Evolutionary conservation across 805 yeast genomes (phyloP).

Genomic region (Yarrowia yakushimensis): DNA sequence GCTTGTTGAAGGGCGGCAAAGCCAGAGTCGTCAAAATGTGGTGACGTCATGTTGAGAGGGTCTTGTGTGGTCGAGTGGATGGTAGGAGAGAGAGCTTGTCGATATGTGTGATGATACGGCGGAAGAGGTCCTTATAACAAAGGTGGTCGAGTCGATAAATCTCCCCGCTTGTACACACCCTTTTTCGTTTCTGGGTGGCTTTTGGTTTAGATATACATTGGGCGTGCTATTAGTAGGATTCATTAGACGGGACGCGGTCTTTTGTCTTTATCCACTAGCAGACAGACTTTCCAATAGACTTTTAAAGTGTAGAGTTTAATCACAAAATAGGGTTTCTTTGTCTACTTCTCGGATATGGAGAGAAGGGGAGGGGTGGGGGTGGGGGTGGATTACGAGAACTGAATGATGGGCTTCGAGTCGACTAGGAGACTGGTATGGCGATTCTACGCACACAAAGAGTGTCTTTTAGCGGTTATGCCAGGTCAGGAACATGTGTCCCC

Average conservation of each 20-base stretch:
- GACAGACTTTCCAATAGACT: too few relatives aligned
- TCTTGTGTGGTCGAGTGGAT: too few relatives aligned
- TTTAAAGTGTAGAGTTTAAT: neutral
- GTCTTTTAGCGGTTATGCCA: too few relatives aligned
- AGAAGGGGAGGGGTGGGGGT: too few relatives aligned
- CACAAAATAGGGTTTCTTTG: neutral
- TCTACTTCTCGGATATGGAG: too few relatives aligned
- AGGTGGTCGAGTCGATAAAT: constrained; percentile 6
- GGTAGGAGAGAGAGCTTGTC: too few relatives aligned
- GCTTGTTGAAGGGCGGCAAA: constrained; percentile 15
- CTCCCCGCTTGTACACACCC: constrained; percentile 11
- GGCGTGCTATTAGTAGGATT: constrained; percentile 9
- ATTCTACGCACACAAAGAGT: too few relatives aligned
- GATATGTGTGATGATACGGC: neutral
- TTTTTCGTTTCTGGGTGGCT: constrained; percentile 17
- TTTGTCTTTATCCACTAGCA: neutral
- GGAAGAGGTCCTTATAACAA: neutral
- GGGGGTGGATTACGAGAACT: too few relatives aligned
- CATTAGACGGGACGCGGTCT: constrained; percentile 13
- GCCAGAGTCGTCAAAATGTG: constrained; percentile 8
- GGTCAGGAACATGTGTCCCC: too few relatives aligned
- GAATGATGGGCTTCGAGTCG: too few relatives aligned
- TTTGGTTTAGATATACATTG: constrained; percentile 19
- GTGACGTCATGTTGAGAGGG: constrained; percentile 9
- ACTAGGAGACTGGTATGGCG: too few relatives aligned